Evolutionary conservation across 2,329 filamentous ascomycete genomes (phyloP).

Genomic region (Alternaria infectoria): DNA sequence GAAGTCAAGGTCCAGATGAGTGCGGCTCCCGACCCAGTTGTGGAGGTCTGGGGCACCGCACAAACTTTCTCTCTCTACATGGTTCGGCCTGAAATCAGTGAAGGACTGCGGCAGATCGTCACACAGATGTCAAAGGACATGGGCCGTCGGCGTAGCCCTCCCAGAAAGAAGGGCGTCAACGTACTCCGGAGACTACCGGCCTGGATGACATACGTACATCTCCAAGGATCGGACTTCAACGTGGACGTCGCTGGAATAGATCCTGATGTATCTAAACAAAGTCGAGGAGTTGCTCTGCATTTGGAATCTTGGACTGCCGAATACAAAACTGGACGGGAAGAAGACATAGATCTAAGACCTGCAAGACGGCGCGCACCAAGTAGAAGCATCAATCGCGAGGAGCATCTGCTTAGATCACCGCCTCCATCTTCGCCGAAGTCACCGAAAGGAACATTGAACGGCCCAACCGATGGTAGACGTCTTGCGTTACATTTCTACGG

Average conservation of each 20-base stretch:
- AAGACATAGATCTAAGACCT: constrained; percentile 64
- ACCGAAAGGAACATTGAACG: constrained; percentile 56
- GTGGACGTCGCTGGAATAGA: constrained; percentile 91
- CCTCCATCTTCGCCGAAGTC: constrained; percentile 58
- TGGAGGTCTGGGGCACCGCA: constrained; percentile 78
- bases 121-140: constrained; percentile 71
- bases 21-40: constrained; percentile 83
- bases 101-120: constrained; percentile 90
- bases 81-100: constrained; percentile 88
- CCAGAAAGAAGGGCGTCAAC: constrained; percentile 56
- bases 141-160: constrained; percentile 36
- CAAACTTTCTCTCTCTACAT: constrained; percentile 90
- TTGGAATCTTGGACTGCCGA: constrained; percentile 87
- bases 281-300: constrained; percentile 82
- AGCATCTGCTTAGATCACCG: constrained; percentile 63
- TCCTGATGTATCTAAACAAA: constrained; percentile 78
- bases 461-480: constrained; percentile 75
- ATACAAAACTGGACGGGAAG: constrained; percentile 81
- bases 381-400: constrained; percentile 64
- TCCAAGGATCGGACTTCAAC: constrained; percentile 88
- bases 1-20: constrained; percentile 86
- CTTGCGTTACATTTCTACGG: constrained; percentile 81
- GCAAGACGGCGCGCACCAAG: constrained; percentile 76
- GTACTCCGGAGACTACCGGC: constrained; percentile 78
- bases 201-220: constrained; percentile 83